phyloP scores from a whole-genome alignment of 2,329 filamentous ascomycete species.

The Teratosphaeria zuluensis region DNA sequence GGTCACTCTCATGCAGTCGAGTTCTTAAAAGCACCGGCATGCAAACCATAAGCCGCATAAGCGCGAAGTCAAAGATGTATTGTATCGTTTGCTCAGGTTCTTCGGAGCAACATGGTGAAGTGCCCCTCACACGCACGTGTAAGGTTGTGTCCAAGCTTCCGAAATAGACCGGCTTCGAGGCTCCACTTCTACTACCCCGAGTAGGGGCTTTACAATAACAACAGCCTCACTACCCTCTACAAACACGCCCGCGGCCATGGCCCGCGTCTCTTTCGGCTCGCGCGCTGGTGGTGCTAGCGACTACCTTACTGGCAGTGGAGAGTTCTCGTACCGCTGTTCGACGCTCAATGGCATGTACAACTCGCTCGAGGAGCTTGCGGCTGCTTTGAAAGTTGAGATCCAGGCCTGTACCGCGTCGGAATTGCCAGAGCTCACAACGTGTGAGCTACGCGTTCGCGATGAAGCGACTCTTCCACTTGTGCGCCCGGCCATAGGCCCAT shows the following conservation, averaged over 20 bases:
- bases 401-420: conserved; percentile 5
- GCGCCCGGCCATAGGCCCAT: conserved; percentile 20
- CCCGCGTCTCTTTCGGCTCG: conserved; percentile 18
- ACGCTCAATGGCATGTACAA: conserved; percentile 9
- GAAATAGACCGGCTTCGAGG: background rate
- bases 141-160: no score
- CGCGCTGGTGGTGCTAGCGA: conserved; percentile 15
- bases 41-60: no score
- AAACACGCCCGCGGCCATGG: conserved; percentile 1
- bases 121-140: no score
- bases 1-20: no score
- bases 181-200: background rate
- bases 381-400: conserved; percentile 13
- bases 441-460: conserved; percentile 14
- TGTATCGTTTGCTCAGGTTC: no score
- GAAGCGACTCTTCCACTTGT: conserved; percentile 16
- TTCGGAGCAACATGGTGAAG: no score
- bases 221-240: conserved; percentile 1
- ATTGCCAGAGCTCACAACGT: conserved; percentile 14
- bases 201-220: conserved; percentile 2
- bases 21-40: no score
- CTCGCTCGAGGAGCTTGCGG: conserved; percentile 13
- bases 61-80: no score
- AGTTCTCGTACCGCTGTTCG: conserved; percentile 4
- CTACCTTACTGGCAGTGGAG: conserved; percentile 8